These are phyloP conservation scores for Colletotrichum australisinense DNA, from an alignment of 2,329 filamentous ascomycete genomes.

Conservation along the genomic window DNA sequence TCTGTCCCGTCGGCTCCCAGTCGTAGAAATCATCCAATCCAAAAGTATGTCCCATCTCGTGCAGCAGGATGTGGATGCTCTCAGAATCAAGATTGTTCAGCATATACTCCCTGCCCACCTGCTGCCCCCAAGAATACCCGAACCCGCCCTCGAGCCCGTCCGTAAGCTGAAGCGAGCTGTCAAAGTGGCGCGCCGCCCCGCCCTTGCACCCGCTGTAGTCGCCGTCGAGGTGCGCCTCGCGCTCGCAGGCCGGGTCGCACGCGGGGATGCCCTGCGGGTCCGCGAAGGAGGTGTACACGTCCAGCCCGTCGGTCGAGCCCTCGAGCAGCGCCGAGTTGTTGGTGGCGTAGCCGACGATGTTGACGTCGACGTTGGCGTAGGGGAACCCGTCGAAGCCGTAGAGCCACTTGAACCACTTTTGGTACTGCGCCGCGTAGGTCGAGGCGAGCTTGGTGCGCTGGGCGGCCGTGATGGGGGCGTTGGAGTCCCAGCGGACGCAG, in stretches of 20 bases:
- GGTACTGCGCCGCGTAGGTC: slow-evolving; percentile 48
- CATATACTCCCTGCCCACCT: slow-evolving; percentile 56
- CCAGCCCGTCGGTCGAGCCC: slow-evolving; percentile 48
- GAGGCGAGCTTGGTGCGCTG: slow-evolving; percentile 51
- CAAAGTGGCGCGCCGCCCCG: slow-evolving; percentile 53
- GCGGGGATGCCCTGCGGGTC: slow-evolving; percentile 53
- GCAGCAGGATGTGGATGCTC: slow-evolving; percentile 57
- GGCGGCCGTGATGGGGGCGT: slow-evolving; percentile 46
- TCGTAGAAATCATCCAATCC: slow-evolving; percentile 54
- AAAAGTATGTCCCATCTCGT: slow-evolving; percentile 57
- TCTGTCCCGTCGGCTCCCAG: slow-evolving; percentile 54
- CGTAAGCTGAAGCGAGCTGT: slow-evolving; percentile 58
- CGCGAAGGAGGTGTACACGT: slow-evolving; percentile 52
- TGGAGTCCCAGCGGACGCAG: slow-evolving; percentile 58
- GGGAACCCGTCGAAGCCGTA: slow-evolving; percentile 58
- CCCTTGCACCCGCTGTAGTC: slow-evolving; percentile 52
- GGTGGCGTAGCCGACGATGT: slow-evolving; percentile 57
- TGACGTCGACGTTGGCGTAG: slow-evolving; percentile 49
- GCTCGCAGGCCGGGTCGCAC: slow-evolving; percentile 52
- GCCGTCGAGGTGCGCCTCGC: slow-evolving; percentile 55
- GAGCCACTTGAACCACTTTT: slow-evolving; percentile 55
- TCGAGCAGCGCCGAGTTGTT: slow-evolving; percentile 48
- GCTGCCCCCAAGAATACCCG: slow-evolving; percentile 59
- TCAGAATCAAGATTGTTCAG: slow-evolving; percentile 48
- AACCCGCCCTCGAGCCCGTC: slow-evolving; percentile 55